These are phyloP conservation scores for Yarrowia sp. DNA, from an alignment of 805 yeast genomes.

Conservation along the genomic window DNA sequence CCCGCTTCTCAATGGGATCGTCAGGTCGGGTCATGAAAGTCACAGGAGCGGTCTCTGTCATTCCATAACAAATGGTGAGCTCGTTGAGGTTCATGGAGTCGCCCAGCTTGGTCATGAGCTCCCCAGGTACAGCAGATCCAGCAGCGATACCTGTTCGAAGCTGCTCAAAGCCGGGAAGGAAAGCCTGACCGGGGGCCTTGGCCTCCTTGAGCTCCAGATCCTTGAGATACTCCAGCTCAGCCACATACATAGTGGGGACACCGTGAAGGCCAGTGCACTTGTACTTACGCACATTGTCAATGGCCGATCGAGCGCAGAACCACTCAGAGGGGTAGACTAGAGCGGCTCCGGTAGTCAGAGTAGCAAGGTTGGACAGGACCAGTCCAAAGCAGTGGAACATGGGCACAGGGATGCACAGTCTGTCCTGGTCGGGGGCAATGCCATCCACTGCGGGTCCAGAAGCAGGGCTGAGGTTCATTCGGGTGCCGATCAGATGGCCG, in stretches of 20 bases:
- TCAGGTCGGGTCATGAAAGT: constrained; percentile 36
- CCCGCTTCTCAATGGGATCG: constrained; percentile 35
- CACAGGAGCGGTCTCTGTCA: constrained; percentile 39
- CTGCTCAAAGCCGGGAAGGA: constrained; percentile 31
- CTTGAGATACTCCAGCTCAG: constrained; percentile 34
- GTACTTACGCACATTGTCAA: constrained; percentile 33
- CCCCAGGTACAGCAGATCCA: constrained; percentile 38
- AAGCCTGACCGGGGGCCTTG: constrained; percentile 2
- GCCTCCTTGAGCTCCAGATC: constrained; percentile 29
- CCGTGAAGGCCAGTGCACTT: constrained; percentile 36
- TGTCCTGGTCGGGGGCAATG: constrained; percentile 31
- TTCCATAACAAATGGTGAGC: constrained; percentile 38
- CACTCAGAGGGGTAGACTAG: constrained; percentile 36
- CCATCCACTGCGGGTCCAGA: constrained; percentile 31
- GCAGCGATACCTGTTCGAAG: constrained; percentile 39
- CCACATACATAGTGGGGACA: constrained; percentile 40
- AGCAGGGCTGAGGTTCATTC: constrained; percentile 34
- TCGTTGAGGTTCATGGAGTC: constrained; percentile 32
- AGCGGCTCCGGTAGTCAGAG: constrained; percentile 34
- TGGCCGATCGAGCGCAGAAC: constrained; percentile 33
- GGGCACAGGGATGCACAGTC: constrained; percentile 37
- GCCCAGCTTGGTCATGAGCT: constrained; percentile 34
- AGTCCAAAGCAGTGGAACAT: constrained; percentile 40
- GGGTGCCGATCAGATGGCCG: constrained; percentile 34
- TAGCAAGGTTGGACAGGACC: constrained; percentile 37